These are phyloP conservation scores for Saturnispora saitoi DNA, from an alignment of 805 yeast genomes.

Conservation along the genomic window DNA sequence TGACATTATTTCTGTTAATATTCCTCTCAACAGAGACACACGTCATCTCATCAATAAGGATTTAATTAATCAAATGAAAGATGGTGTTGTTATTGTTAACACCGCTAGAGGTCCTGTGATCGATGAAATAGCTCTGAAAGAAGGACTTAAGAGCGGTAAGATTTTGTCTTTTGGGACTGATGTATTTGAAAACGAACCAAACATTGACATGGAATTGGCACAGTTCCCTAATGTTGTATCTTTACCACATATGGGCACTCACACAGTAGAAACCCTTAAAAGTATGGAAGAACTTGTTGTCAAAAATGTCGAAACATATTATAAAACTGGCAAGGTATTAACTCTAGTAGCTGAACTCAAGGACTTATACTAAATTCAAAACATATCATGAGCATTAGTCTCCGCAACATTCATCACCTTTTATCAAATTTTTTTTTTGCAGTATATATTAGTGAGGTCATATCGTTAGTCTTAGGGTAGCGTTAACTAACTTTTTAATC, in stretches of 20 bases:
- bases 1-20: conserved; percentile 66
- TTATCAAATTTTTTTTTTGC: not conserved
- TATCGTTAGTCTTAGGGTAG: not conserved
- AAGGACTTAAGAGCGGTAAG: conserved; percentile 54
- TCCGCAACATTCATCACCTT: no score
- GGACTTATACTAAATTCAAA: conserved; percentile 13
- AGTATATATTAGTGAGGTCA: not conserved
- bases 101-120: conserved; percentile 89
- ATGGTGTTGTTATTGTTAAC: conserved; percentile 68
- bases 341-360: conserved; percentile 72
- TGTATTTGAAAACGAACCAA: conserved; percentile 69
- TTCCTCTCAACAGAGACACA: conserved; percentile 70
- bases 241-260: conserved; percentile 89
- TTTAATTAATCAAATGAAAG: conserved; percentile 61
- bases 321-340: conserved; percentile 60
- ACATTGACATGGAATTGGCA: conserved; percentile 51
- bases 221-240: conserved; percentile 61
- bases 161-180: conserved; percentile 64
- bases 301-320: conserved; percentile 48
- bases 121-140: conserved; percentile 52
- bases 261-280: conserved; percentile 60
- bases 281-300: conserved; percentile 77
- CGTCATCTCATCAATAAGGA: conserved; percentile 58
- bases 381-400: no score
- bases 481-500: no score